Percentiles rank a stretch among this genome's conserved stretches.
Conservation (phyloP, 805 yeast genomes). For the Candida alai region DNA sequence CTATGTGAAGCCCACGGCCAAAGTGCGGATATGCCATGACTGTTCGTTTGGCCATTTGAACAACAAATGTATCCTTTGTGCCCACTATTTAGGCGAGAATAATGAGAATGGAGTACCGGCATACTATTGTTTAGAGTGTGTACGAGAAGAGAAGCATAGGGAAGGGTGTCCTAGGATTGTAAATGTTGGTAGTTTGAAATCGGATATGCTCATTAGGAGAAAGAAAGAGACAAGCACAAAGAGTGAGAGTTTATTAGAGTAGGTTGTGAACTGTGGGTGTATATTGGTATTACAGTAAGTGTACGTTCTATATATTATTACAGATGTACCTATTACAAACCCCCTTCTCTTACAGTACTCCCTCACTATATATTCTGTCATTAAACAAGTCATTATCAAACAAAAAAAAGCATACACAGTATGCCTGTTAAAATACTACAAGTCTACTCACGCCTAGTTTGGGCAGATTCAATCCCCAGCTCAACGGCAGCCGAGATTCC, state of each 20-base stretch:
- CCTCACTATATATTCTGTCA: too few relatives aligned
- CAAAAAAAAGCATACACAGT: conserved; percentile 2
- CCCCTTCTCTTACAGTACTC: too few relatives aligned
- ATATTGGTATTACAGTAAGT: too few relatives aligned
- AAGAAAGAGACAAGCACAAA: conserved; percentile 18
- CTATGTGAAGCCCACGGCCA: conserved; percentile 62
- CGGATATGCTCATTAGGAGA: conserved; percentile 62
- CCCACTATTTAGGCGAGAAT: conserved; percentile 56
- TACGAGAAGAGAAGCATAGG: conserved; percentile 68
- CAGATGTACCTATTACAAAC: too few relatives aligned
- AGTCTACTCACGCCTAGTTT: conserved; percentile 1
- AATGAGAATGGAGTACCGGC: conserved; percentile 44
- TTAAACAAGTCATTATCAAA: too few relatives aligned
- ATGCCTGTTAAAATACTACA: conserved; percentile 1
- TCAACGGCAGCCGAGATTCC: conserved; percentile 40
- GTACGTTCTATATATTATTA: too few relatives aligned
- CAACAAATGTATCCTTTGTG: conserved; percentile 77
- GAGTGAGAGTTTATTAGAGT: conserved; percentile 4
- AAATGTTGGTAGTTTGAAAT: conserved; percentile 73
- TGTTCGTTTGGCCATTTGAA: conserved; percentile 71
- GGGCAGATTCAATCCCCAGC: conserved; percentile 25
- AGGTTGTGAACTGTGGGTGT: neutral
- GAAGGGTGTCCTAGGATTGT: conserved; percentile 90
- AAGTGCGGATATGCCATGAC: conserved; percentile 76
- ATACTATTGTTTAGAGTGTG: conserved; percentile 83